Evolutionary conservation across 208 protist genomes (phyloP).

Genomic region (Sergeia podlipaevii): DNA sequence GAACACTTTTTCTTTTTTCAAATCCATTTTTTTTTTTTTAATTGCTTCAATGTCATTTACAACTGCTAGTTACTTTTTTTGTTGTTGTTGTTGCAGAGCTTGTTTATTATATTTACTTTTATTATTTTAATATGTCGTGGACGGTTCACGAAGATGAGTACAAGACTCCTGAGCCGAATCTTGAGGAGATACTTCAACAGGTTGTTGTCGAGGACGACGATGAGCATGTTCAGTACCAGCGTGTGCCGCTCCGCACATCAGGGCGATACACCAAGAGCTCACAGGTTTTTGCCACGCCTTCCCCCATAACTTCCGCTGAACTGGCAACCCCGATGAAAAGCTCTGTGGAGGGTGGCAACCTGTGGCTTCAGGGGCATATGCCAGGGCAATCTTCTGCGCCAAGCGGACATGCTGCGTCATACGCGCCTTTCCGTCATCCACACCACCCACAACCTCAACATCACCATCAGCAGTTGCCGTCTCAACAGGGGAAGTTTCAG

Average conservation of each 20-base stretch:
- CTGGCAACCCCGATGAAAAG: conserved; percentile 33
- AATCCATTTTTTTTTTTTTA: no score
- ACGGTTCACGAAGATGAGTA: conserved; percentile 87
- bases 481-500: no score
- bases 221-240: not conserved
- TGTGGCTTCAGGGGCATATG: conserved; percentile 27
- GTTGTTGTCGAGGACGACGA: conserved; percentile 38
- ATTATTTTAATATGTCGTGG: conserved; percentile 63
- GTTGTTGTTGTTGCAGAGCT: not conserved
- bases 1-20: no score
- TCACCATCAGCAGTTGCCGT: conserved; percentile 9
- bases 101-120: conserved; percentile 9
- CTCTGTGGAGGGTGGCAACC: conserved; percentile 21
- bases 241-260: conserved; percentile 15
- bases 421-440: conserved; percentile 10
- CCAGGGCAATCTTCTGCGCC: conserved; percentile 27
- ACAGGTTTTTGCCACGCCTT: conserved; percentile 62
- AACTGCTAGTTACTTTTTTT: no score
- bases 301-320: conserved; percentile 34
- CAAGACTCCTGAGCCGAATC: conserved; percentile 32
- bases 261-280: conserved; percentile 77
- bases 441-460: conserved; percentile 9
- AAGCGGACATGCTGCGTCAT: conserved; percentile 1
- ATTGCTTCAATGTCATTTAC: not conserved
- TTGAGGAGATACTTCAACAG: conserved; percentile 46